Base-by-base conservation (phyloP, 805 yeast genomes). In the Candida fluviatilis region DNA sequence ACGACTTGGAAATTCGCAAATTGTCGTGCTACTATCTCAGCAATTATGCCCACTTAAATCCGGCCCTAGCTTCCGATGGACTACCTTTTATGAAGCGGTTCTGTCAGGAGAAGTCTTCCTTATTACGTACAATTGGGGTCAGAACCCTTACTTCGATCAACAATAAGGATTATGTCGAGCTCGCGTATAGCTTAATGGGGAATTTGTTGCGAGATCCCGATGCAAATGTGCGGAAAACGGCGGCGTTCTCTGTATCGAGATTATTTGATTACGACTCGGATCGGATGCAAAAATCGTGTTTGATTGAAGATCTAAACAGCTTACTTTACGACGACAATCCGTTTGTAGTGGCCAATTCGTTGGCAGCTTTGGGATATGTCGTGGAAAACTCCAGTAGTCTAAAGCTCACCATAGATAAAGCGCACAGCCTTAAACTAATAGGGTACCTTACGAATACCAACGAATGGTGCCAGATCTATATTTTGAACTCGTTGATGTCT, bases 391-490 rank as follows among this genome's bases (percentile, higher is more conserved):
- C 76, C 4, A 66, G 64, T 3, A 58, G 69, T 8, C 58, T 84
- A 47, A 66, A 71, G 26, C 57, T 86, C 36, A 64, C 74, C 3
- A 69, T 85, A 17, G 82, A 76, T 49, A 66, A 66, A 29, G 16
- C 65, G 55, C 57, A 71, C 73, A 49, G 70, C 4, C 46, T 64
- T 29, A 49, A 54, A 14, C 50, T 73, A 35, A 46, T 70, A 14
- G 58, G 63, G 12, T 47, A 56, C 26, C 50, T 72, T 14, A 57
- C 62, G 5, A 57, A 44, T 32, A 61, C 55, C 36, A 75, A 72
- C 46, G 84, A 82, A 58, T 90, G 96, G 95, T 73, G 80, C 34
- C 95, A 83, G 52, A 68, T 78, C 0, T 73, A 80, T 31, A 67
- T 88, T 12, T 60, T 91, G 38, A 77, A 78, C 39, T 73, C 89